Percentiles rank a stretch among this genome's conserved stretches.
phyloP scores from a whole-genome alignment of 2,329 filamentous ascomycete genomes.

The Aspergillus sp. region DNA sequence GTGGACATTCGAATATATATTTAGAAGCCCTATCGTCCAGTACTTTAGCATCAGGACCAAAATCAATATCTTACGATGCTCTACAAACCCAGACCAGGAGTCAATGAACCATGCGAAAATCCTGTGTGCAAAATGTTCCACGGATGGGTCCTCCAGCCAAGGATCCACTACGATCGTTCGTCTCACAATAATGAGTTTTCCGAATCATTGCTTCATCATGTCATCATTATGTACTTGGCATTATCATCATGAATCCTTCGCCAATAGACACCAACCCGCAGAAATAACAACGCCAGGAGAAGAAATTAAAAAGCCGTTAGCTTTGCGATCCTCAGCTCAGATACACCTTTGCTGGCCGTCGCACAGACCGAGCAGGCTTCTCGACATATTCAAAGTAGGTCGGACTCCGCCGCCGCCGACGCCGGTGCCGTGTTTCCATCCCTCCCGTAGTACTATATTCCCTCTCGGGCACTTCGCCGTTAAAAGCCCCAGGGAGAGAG shows the following conservation, averaged over 20 bases:
- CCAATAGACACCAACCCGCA: background rate
- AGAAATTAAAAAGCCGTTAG: too few relatives aligned
- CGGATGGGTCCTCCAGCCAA: background rate
- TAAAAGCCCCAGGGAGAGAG: constrained; percentile 20
- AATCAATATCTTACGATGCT: background rate
- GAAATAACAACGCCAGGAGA: background rate
- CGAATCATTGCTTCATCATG: background rate
- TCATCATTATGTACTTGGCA: background rate
- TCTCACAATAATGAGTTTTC: background rate
- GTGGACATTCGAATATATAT: background rate
- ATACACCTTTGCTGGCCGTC: constrained; percentile 38
- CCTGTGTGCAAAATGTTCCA: too few relatives aligned
- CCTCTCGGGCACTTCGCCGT: constrained; percentile 21
- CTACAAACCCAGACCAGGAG: background rate
- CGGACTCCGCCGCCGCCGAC: constrained; percentile 22
- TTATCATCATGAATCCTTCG: background rate
- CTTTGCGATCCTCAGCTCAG: constrained; percentile 22
- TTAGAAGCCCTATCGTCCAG: background rate
- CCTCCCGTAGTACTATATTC: constrained; percentile 18
- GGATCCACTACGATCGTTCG: background rate
- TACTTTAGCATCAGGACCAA: background rate
- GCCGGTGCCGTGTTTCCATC: constrained; percentile 17
- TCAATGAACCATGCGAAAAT: background rate
- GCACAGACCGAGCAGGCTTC: constrained; percentile 26
- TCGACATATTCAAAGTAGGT: constrained; percentile 31